Base-by-base conservation (phyloP, 2,329 filamentous ascomycete genomes). In the Gnomoniopsis smithogilvyi region DNA sequence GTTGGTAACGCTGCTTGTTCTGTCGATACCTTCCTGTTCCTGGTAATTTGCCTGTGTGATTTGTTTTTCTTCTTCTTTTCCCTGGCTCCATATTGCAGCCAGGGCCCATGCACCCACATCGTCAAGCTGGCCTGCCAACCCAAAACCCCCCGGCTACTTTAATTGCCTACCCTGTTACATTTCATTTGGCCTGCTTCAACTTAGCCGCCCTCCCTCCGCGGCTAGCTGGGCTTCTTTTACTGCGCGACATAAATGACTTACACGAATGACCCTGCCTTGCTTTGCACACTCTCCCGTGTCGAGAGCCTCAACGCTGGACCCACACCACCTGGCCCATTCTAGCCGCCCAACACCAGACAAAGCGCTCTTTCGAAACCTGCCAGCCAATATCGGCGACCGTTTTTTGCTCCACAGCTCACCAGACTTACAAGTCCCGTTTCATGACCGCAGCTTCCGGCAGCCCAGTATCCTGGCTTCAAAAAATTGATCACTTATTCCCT, bases 381-480 rank as follows among this genome's bases (percentile, higher is more conserved):
- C 69, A 76, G 74, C 81, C 81, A 84, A 82, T 83, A 76, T 79
- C 74, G 73, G 73, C 70, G 70, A 72, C 72, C 73, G 70, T 65
- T 76, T 70, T 64, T 63, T 67, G 63, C 65, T 66, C 70, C 66
- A 72, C 74, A 72, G 69, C 70, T 67, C 65, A 78, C 78, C 71
- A 76, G 79, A 83, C 72, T 83, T 80, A 76, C 71, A 63, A 71
- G 69, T 69, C 67, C 64, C 68, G 80, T 84, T 84, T 84, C 80
- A 83, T 74, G 71, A 70, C 71, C 68, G 64, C 63, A 69, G 65
- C 67, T 66, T 67, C 56, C 48, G 33, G 51, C 54, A 56, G 54
- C 41, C 36, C 36, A 41, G 24, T 34, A 14, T 21, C 41, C 43
- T 48, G n/a, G 24, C 47, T 47, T 55, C 56, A n/a, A n/a, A 58